These are phyloP conservation scores for Vitis hybrid DNA, from an alignment of 177 flowering plant genomes.

Conservation along the genomic window DNA sequence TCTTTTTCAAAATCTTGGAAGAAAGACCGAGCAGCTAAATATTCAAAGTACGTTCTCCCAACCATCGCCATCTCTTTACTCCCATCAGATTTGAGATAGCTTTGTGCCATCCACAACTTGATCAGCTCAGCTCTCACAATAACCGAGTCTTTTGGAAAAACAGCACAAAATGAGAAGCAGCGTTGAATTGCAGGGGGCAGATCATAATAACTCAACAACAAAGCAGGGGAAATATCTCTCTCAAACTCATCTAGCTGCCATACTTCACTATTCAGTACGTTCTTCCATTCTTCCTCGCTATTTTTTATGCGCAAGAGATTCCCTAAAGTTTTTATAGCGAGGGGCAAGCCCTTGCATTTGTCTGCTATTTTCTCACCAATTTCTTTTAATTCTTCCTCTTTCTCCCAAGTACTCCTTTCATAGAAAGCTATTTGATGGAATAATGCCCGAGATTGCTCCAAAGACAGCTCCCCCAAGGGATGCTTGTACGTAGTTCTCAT, in stretches of 20 bases:
- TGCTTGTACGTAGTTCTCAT: not conserved
- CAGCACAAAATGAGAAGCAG: too few relatives aligned
- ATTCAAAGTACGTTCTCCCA: conserved; percentile 17
- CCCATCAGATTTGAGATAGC: too few relatives aligned
- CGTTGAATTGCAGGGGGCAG: not conserved
- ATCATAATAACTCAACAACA: conserved; percentile 16
- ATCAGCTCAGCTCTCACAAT: conserved; percentile 3
- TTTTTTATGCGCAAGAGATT: conserved; percentile 7
- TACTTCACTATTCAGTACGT: not conserved
- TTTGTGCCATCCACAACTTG: too few relatives aligned
- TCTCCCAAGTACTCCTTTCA: not conserved
- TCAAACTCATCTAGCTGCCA: conserved; percentile 13
- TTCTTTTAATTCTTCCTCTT: not conserved
- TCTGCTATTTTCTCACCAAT: conserved; percentile 13
- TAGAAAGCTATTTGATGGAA: conserved; percentile 5
- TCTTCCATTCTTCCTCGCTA: conserved; percentile 4
- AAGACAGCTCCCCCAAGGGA: not conserved
- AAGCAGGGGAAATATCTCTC: not conserved
- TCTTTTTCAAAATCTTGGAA: conserved; percentile 12
- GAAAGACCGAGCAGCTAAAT: conserved; percentile 23
- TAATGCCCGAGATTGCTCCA: conserved; percentile 13
- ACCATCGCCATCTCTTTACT: conserved; percentile 7
- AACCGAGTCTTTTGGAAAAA: not conserved
- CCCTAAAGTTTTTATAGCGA: conserved; percentile 16
- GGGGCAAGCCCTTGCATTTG: conserved; percentile 23